These are phyloP conservation scores for Hyaloscypha variabilis DNA, from an alignment of 495 filamentous ascomycete species.

Conservation along the genomic window DNA sequence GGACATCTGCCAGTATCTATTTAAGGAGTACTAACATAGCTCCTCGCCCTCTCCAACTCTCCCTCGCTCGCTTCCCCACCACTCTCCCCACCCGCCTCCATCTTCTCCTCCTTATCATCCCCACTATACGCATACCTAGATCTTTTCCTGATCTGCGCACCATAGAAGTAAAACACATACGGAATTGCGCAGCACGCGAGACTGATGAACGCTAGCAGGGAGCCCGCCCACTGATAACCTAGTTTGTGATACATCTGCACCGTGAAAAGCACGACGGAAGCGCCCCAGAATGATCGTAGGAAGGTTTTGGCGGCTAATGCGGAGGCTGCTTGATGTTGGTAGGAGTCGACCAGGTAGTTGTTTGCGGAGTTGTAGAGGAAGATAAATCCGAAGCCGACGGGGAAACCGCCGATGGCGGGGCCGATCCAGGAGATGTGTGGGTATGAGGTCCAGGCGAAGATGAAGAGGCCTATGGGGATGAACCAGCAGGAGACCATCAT, in stretches of 20 bases:
- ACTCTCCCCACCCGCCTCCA: conserved; percentile 8
- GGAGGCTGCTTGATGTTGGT: conserved; percentile 83
- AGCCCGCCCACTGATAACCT: conserved; percentile 74
- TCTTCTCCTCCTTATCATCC: conserved; percentile 29
- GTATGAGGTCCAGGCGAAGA: conserved; percentile 85
- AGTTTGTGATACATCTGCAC: conserved; percentile 76
- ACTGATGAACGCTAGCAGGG: conserved; percentile 69
- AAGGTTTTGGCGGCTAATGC: conserved; percentile 86
- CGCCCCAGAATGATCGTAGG: conserved; percentile 79
- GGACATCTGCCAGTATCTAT: not conserved
- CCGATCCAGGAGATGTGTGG: conserved; percentile 67
- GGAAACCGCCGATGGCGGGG: conserved; percentile 71
- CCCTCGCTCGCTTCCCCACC: conserved; percentile 2
- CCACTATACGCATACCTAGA: conserved; percentile 66
- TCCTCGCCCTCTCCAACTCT: conserved; percentile 27
- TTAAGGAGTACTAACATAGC: conserved; percentile 31
- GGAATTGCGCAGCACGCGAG: conserved; percentile 77
- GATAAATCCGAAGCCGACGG: conserved; percentile 84
- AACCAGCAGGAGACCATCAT: conserved; percentile 88
- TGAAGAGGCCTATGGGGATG: conserved; percentile 53
- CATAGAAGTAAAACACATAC: conserved; percentile 75
- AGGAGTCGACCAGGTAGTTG: conserved; percentile 82
- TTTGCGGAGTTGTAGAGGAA: conserved; percentile 85
- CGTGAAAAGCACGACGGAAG: conserved; percentile 74
- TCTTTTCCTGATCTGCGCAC: conserved; percentile 63